Base-by-base conservation (phyloP, 352 stramenopile species). In the Pythium biforme region DNA sequence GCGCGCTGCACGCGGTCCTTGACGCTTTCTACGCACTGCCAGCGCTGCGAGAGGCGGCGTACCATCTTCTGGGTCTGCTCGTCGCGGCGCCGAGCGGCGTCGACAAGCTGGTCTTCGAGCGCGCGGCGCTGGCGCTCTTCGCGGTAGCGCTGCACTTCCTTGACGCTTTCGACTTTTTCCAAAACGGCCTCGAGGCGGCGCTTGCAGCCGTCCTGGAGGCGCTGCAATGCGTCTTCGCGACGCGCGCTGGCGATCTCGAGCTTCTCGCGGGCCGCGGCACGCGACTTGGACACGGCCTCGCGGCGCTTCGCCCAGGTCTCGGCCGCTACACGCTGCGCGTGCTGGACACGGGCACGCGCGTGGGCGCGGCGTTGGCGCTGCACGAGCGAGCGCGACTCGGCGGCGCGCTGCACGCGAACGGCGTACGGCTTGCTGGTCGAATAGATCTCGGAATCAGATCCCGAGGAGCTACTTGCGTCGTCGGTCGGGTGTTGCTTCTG, bases 1-100 rank as follows among this genome's bases (percentile, higher is more conserved):
- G 61, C 76, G 22, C 77, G 57, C 48, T 71, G 72, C 55, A 89
- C 74, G 11, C 79, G 79, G 54, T 78, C 76, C 67, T 89, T 88
- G 20, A 89, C 74, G 56, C 61, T 79, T 65, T 86, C 79, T 12
- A 90, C 81, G 61, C 79, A 86, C 62, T 87, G 81, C 81, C 81
- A 89, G 53, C 81, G 81, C 62, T 70, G 52, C 31, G 64, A 79
- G 6, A 90, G 70, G 3, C 81, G 77, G 0, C 58, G 66, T 40
- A 87, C 73, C 56, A 81, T 79, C 29, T 71, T 66, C 59, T 85
- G 71, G 41, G 73, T 87, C 55, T 81, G 78, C 31, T 76, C 69
- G n/a, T 77, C 64, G 27, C 81, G 81, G 46, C 81, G 76, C 0
- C 72, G 60, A 11, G 72, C 74, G 0, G 81, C 81, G n/a, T 80